phyloP scores from a whole-genome alignment of 352 stramenopile genomes.

The Pythium coloratum region DNA sequence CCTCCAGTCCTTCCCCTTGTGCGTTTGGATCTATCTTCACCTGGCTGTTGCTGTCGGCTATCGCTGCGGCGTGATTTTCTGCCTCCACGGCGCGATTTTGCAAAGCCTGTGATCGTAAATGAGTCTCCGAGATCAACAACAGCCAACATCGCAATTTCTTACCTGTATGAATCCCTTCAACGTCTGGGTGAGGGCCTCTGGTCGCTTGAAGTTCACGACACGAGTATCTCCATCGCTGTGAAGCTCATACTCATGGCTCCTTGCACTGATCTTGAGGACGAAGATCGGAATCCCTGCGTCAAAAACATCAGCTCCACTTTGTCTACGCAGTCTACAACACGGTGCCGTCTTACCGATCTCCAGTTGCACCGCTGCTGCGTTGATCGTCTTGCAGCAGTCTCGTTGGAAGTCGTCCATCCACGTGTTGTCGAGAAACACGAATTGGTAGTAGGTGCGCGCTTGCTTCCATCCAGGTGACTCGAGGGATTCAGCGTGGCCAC shows the following conservation, averaged over 20 bases:
- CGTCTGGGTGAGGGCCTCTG: conserved; percentile 37
- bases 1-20: background rate
- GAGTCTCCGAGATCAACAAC: background rate
- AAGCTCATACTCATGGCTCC: conserved; percentile 36
- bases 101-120: background rate
- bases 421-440: conserved; percentile 58
- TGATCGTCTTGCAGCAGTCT: conserved; percentile 48
- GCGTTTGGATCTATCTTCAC: background rate
- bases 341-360: conserved; percentile 32
- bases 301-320: background rate
- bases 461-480: conserved; percentile 44
- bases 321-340: background rate
- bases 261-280: conserved; percentile 59
- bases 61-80: background rate
- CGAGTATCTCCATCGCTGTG: conserved; percentile 27
- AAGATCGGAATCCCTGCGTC: conserved; percentile 69
- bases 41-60: background rate
- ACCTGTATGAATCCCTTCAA: conserved; percentile 53
- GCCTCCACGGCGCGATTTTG: background rate
- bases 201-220: conserved; percentile 38
- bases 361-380: conserved; percentile 29
- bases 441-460: conserved; percentile 73
- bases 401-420: conserved; percentile 63
- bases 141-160: background rate
- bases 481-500: conserved; percentile 30